Base-by-base conservation (phyloP, 305 asterid species). In the Fraxinus latifolia region DNA sequence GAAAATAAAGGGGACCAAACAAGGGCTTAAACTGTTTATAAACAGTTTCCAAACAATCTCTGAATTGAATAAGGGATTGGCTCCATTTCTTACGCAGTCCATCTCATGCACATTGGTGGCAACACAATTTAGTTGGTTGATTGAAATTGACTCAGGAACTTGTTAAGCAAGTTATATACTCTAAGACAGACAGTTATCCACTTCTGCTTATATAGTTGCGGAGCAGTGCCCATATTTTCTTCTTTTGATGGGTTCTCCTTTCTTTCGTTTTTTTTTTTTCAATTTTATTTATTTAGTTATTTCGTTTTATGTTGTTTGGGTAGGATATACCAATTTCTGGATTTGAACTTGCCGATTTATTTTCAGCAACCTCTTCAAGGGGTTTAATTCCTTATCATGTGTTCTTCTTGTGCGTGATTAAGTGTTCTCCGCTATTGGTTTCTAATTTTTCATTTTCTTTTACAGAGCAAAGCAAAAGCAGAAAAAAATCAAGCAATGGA, bases 401-500 rank as follows among this genome's bases (percentile, higher is more conserved):
- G 74, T 37, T 77, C 78, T 75, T 80, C n/a, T 7, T 42, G 79
- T 79, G 82, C 60, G 74, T 21, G 3, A 31, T 75, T 82, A 68
- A 50, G 68, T 47, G 80, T 82, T 75, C 70, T 79, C 33, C 2
- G 37, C 74, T 84, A 78, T 70, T 77, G 78, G 11, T 23, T 71
- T 47, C 25, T 78, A 17, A 37, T 34, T 62, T 68, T 23, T 79
- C 74, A 73, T 84, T 60, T 81, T 62, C 62, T 89, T 81, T 77
- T 82, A 23, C 92, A 96, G 99, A 93, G 97, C 87, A 96, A 92
- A 91, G 94, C 98, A 72, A 96, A 96, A 85, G 98, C 92, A 1
- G 99, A 95, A 89, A 95, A 90, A 83, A 90, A 91, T 86, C 98
- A 95, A 89, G 97, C 96, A 36, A 91, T 96, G 98, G 97, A 90